Percentiles rank a stretch among this genome's conserved stretches.
Evolutionary conservation across 495 filamentous ascomycete species (phyloP).

Genomic region (Podospora pseudoanserina): DNA sequence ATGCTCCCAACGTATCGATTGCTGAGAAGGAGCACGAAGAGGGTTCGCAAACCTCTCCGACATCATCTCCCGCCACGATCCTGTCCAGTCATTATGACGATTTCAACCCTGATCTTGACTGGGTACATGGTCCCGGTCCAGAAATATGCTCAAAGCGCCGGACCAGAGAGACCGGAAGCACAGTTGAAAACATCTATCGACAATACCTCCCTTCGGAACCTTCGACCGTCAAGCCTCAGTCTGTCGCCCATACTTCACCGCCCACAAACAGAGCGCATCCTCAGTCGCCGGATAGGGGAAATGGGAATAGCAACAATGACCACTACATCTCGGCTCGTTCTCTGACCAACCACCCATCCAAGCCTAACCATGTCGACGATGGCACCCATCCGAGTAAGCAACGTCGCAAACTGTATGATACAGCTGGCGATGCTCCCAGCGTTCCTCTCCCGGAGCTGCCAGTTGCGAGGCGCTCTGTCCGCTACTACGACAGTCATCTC

Average conservation of each 20-base stretch:
- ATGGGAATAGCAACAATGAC: slow-evolving; percentile 13
- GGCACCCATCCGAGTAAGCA: slow-evolving; percentile 3
- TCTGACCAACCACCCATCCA: not conserved
- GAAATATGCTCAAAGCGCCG: slow-evolving; percentile 5
- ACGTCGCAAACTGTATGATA: slow-evolving; percentile 7
- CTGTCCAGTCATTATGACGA: not conserved
- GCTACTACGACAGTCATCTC: not conserved
- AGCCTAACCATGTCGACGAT: not conserved
- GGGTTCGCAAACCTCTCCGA: not conserved
- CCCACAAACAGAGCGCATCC: not conserved
- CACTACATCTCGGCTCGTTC: slow-evolving; percentile 13
- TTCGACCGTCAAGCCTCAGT: not conserved
- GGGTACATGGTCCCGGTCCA: not conserved
- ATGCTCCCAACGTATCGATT: not conserved
- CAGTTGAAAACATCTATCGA: slow-evolving; percentile 32
- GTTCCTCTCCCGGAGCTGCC: slow-evolving; percentile 15
- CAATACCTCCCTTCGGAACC: slow-evolving; percentile 25
- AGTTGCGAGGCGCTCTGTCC: not conserved
- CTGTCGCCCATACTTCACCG: not conserved
- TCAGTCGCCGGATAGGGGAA: not conserved
- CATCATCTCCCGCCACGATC: not conserved
- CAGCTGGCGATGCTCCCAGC: slow-evolving; percentile 7
- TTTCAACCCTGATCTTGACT: slow-evolving; percentile 3
- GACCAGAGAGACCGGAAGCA: slow-evolving; percentile 25
- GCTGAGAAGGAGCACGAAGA: not conserved